phyloP scores from a whole-genome alignment of 2,329 filamentous ascomycete genomes.

The Furcasterigmium sp. region DNA sequence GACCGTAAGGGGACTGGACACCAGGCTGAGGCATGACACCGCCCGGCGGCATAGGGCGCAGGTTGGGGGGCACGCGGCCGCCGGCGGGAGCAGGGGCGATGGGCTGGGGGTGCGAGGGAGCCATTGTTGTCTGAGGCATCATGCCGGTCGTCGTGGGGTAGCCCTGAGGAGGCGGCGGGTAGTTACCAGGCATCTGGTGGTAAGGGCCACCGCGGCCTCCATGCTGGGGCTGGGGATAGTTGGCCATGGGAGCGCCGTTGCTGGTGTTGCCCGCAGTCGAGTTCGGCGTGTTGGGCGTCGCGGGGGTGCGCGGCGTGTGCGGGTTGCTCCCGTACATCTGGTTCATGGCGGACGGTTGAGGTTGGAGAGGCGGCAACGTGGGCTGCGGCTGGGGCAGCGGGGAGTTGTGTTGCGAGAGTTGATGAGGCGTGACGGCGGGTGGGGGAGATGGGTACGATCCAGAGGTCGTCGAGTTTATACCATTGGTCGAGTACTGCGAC shows the following conservation, averaged over 20 bases:
- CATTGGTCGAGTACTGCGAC: conserved; percentile 49
- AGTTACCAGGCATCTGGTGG: conserved; percentile 51
- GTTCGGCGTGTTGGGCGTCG: conserved; percentile 58
- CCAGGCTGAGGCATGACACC: conserved; percentile 56
- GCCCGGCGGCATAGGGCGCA: conserved; percentile 67
- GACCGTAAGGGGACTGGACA: conserved; percentile 56
- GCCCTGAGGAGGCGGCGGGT: conserved; percentile 46
- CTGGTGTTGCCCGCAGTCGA: conserved; percentile 54
- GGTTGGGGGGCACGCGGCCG: conserved; percentile 50
- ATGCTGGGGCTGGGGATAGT: conserved; percentile 45
- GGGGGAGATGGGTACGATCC: conserved; percentile 41
- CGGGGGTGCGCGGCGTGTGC: conserved; percentile 57
- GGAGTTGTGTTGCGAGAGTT: conserved; percentile 35
- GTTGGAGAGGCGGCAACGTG: conserved; percentile 51
- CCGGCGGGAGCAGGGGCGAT: conserved; percentile 67
- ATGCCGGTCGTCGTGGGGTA: conserved; percentile 55
- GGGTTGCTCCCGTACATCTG: conserved; percentile 53
- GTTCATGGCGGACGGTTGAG: conserved; percentile 42
- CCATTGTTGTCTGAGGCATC: conserved; percentile 61
- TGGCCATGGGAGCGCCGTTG: conserved; percentile 50
- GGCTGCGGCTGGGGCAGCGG: conserved; percentile 38
- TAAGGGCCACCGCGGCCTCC: conserved; percentile 43
- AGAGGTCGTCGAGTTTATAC: conserved; percentile 48
- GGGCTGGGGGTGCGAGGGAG: conserved; percentile 67
- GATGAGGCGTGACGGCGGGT: conserved; percentile 45